Base-by-base conservation (phyloP, 2,329 filamentous ascomycete genomes). In the Tolypocladium endophyticum region DNA sequence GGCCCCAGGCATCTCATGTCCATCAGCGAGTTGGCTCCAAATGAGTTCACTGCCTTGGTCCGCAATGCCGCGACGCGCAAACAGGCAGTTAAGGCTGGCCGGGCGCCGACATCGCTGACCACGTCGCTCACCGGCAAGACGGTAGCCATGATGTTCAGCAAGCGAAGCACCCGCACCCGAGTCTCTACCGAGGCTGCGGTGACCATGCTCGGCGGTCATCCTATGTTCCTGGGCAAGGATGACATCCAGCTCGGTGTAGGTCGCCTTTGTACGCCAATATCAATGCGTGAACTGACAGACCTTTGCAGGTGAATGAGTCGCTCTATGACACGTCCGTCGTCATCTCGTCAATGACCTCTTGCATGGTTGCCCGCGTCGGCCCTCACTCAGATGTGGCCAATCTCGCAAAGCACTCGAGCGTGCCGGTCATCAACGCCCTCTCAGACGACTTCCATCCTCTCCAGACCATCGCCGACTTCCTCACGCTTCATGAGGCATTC, bases 61-160 rank as follows among this genome's bases (percentile, higher is more conserved):
- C 86, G 87, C 71, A 93, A 93, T 85, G 93, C 91, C 57, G 81
- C 85, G 30, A 75, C 81, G 52, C 85, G 90, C 77, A 97, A 97
- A 74, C 75, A 83, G 59, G 79, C 85, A 59, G 85, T 93, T 77
- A 96, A 95, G 73, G 83, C 85, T 25, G 84, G 85, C 54, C 65
- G 66, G 53, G 62, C 67, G 23, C 84, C 88, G 3, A 72, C 77
- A 57, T 76, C 79, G 52, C 77, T 95, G 59, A 77, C 81, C 58
- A 80, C 81, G 47, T 78, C 83, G 14, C 77, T 99, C 63, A 75
- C 82, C 0, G 89, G 90, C 58, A 86, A 90, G 74, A 92, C 92
- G 0, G 84, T 99, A 38, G 93, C 94, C 65, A 88, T 99, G 86
- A 90, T 95, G 81, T 99, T 99, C 80, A 95, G 83, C 81, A 99